Evolutionary conservation across 805 yeast species (phyloP), one percentile per base, ranked within the genome.

Genomic region (Metschnikowia peoriensis): DNA sequence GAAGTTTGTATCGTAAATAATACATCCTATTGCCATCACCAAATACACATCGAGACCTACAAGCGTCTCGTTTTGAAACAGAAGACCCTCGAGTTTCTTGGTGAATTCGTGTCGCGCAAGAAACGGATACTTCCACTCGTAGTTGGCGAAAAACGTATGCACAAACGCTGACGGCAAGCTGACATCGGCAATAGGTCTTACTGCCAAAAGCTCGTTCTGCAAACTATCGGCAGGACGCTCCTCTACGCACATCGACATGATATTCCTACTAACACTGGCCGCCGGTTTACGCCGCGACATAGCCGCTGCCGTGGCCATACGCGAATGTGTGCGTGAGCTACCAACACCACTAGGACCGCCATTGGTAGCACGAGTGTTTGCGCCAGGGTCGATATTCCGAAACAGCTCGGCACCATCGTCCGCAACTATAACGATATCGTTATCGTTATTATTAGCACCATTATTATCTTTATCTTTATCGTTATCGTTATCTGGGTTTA

Each of bases 21-120:
- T 58, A 53, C 77, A 70, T 9, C 78, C 78, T 27, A 72, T 69
- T 49, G 73, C 65, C 65, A 75, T 58, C 38, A 74, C 59, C 49
- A 75, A 53, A 59, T 73, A 75, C 16, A 70, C 59, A 54, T 73
- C 76, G 52, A 73, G 59, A 53, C 66, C 67, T 17, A 75, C 66
- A 43, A 75, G 70, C 6, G 71, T 61, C 53, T 74, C 78, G 39
- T 61, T 61, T 15, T 54, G 47, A 51, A 74, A 74, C 44, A 70
- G 66, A 28, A 71, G 59, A n/a, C 56, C 55, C 6, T 55, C 52
- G 47, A 73, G 58, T 28, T 56, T 59, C n/a, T 51, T 50, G 42
- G 67, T 28, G 38, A 69, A 61, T 29, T 39, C 49, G 8, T 50
- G 52, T 47, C 62, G 64, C 49, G 62, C 56, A 14, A 74, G 56